phyloP scores from a whole-genome alignment of 1,139 yeast species.

The Lodderomyces elongisporus region DNA sequence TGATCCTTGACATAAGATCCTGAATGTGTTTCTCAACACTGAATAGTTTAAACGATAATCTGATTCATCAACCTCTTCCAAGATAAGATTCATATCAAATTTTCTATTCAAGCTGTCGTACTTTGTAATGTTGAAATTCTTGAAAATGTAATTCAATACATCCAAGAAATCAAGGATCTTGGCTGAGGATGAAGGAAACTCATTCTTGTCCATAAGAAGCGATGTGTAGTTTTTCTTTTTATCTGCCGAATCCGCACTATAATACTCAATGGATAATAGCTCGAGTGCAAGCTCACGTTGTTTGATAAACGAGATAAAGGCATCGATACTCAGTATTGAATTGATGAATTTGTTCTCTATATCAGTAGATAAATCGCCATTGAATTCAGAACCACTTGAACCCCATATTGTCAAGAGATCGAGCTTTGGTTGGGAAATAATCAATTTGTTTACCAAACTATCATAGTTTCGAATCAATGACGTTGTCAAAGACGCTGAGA shows the following conservation, averaged over 20 bases:
- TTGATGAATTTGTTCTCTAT: slow-evolving; percentile 29
- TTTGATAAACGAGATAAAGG: slow-evolving; percentile 58
- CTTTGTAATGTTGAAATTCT: slow-evolving; percentile 32
- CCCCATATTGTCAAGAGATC: slow-evolving; percentile 49
- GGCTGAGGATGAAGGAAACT: slow-evolving; percentile 50
- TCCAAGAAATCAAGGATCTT: slow-evolving; percentile 66
- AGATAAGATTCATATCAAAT: slow-evolving; percentile 26
- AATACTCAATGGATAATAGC: slow-evolving; percentile 68
- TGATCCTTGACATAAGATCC: slow-evolving; percentile 20
- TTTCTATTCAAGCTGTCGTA: slow-evolving; percentile 37
- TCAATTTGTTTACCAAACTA: slow-evolving; percentile 46
- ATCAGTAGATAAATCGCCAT: slow-evolving; percentile 29
- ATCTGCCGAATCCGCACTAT: slow-evolving; percentile 45
- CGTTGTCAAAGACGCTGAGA: slow-evolving; percentile 51
- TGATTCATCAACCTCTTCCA: slow-evolving; percentile 21
- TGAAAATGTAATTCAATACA: slow-evolving; percentile 53
- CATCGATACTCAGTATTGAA: slow-evolving; percentile 35
- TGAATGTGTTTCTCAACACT: slow-evolving; percentile 21
- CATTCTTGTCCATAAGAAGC: slow-evolving; percentile 42
- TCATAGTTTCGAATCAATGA: slow-evolving; percentile 41
- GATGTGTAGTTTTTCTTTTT: slow-evolving; percentile 52
- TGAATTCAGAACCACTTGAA: slow-evolving; percentile 40
- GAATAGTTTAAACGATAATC: slow-evolving; percentile 16
- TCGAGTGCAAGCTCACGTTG: slow-evolving; percentile 62
- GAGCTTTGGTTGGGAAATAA: slow-evolving; percentile 53